Evolutionary conservation across 768 basidiomycete species (phyloP).

Genomic region (Pulveroboletus ravenelii): DNA sequence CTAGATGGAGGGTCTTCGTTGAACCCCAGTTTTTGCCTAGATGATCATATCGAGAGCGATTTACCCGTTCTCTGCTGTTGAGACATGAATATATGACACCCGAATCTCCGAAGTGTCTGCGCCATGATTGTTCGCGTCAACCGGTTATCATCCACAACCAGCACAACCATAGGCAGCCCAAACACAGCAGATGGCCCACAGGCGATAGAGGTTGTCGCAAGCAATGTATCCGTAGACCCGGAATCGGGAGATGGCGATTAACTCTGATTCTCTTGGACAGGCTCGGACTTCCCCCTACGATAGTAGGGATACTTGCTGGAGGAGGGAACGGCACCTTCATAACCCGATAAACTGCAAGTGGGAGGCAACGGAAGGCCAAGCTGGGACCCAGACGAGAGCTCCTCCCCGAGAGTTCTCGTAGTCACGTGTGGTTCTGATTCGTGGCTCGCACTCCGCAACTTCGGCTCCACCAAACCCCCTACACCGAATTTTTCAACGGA

Average conservation of each 20-base stretch:
- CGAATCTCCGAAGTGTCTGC: conserved; percentile 67
- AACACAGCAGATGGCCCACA: conserved; percentile 25
- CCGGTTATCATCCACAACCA: conserved; percentile 82
- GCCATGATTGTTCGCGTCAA: conserved; percentile 79
- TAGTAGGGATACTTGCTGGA: neutral
- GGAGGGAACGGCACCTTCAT: neutral
- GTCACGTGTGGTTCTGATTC: conserved; percentile 30
- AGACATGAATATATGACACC: no score
- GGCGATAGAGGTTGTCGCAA: neutral
- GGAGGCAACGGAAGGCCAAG: conserved; percentile 20
- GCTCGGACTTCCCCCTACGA: conserved; percentile 1
- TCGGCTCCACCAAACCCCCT: conserved; percentile 59
- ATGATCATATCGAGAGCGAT: conserved; percentile 70
- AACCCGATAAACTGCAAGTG: neutral
- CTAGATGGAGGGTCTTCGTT: neutral
- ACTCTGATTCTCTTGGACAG: neutral
- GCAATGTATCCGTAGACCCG: neutral
- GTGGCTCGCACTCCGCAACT: no score
- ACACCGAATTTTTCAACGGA: neutral
- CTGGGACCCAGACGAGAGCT: conserved; percentile 37
- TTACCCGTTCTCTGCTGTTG: conserved; percentile 80
- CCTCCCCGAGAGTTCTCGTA: conserved; percentile 42
- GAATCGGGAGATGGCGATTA: conserved; percentile 3
- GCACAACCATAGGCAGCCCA: conserved; percentile 54
- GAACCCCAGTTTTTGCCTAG: neutral